phyloP scores from a whole-genome alignment of 2,329 filamentous ascomycete genomes.

The Hypoxylon sp. region DNA sequence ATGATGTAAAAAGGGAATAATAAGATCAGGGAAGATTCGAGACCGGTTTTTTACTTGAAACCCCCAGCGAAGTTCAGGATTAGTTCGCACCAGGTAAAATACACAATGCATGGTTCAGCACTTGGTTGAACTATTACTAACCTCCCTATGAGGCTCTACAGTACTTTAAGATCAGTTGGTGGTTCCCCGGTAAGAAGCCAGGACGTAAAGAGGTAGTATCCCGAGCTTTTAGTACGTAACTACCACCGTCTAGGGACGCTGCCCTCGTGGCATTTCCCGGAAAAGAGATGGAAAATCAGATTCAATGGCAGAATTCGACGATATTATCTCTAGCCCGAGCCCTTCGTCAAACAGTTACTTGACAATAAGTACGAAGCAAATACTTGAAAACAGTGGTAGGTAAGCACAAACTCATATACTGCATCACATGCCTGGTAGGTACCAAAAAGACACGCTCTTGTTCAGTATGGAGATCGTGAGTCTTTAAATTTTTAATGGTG shows the following conservation, averaged over 20 bases:
- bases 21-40: conserved; percentile 38
- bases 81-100: conserved; percentile 17
- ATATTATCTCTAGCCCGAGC: conserved; percentile 15
- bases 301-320: conserved; percentile 5
- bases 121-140: conserved; percentile 21
- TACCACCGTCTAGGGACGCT: conserved; percentile 23
- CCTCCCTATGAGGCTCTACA: conserved; percentile 40
- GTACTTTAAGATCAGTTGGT: conserved; percentile 17
- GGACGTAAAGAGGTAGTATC: conserved; percentile 42
- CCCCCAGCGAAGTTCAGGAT: conserved; percentile 18
- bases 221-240: conserved; percentile 36
- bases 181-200: conserved; percentile 33
- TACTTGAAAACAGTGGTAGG: neutral
- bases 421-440: neutral
- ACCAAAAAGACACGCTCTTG: conserved; percentile 2
- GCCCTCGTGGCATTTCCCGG: conserved; percentile 23
- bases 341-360: conserved; percentile 14
- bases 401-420: conserved; percentile 17
- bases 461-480: conserved; percentile 33
- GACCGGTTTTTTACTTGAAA: conserved; percentile 35
- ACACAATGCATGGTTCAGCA: conserved; percentile 7
- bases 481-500: conserved; percentile 42
- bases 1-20: conserved; percentile 40
- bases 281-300: conserved; percentile 17
- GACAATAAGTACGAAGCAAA: neutral